Conservation (phyloP, 768 basidiomycete genomes). For the Naganishia randhawae region DNA sequence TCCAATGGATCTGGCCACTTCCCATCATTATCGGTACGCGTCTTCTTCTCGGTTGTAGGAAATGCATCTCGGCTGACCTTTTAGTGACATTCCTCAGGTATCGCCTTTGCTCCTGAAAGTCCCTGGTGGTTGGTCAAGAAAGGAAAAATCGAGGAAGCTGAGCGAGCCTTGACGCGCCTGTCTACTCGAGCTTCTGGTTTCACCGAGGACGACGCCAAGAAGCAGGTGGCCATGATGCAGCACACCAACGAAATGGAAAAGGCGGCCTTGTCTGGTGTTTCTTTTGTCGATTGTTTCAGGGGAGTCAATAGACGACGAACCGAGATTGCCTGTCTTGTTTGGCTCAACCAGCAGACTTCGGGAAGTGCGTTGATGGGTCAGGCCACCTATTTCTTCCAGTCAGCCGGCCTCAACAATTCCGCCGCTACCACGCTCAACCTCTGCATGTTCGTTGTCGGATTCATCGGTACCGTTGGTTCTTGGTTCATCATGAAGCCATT, state of each 20-base stretch:
- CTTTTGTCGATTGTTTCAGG: conserved; percentile 36
- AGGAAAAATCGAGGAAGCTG: conserved; percentile 37
- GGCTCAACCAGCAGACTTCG: conserved; percentile 12
- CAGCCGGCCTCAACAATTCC: conserved; percentile 10
- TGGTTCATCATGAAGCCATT: conserved; percentile 39
- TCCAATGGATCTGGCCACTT: conserved; percentile 50
- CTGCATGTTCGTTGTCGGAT: conserved; percentile 32
- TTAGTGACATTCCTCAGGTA: conserved; percentile 29
- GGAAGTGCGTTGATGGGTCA: conserved; percentile 24
- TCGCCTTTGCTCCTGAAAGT: conserved; percentile 32
- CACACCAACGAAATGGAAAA: conserved; percentile 42
- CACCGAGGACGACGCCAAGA: conserved; percentile 31
- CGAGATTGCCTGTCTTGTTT: conserved; percentile 37
- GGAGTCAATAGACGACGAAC: conserved; percentile 39
- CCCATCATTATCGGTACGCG: conserved; percentile 41
- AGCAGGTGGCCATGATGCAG: conserved; percentile 35
- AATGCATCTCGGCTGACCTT: conserved; percentile 35
- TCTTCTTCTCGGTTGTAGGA: neutral
- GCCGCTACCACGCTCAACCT: conserved; percentile 36
- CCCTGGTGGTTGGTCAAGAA: conserved; percentile 50
- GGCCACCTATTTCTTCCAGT: conserved; percentile 25
- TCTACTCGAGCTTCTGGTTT: conserved; percentile 22
- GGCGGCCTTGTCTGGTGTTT: conserved; percentile 27
- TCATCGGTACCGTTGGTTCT: conserved; percentile 39
- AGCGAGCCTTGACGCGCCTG: conserved; percentile 28